A percentile compares a stretch with the other conserved stretches of the same genome.
Evolutionary conservation across 2,329 filamentous ascomycete species (phyloP).

Genomic region (Colletotrichum tanaceti): DNA sequence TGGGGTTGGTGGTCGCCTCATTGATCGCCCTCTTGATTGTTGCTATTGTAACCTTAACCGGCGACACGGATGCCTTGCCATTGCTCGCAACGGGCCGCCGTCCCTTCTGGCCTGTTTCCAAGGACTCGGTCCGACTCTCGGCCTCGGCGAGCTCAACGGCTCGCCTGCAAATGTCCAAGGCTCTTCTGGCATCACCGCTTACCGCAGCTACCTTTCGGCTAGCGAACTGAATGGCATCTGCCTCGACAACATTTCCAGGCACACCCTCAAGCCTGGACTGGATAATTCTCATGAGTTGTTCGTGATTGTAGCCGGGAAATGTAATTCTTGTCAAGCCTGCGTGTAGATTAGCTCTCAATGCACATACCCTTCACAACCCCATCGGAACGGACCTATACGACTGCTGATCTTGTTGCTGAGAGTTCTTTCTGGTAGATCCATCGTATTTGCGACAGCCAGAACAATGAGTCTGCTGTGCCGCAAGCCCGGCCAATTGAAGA

Average conservation of each 20-base stretch:
- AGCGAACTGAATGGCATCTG: slow-evolving; percentile 95
- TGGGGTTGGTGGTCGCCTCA: slow-evolving; percentile 91
- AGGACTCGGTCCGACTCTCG: slow-evolving; percentile 63
- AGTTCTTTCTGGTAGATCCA: slow-evolving; percentile 96
- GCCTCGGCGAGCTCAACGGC: slow-evolving; percentile 95
- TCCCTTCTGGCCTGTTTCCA: slow-evolving; percentile 71
- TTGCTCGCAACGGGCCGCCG: slow-evolving; percentile 46
- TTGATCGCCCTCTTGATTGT: slow-evolving; percentile 95
- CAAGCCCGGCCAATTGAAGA: slow-evolving; percentile 98
- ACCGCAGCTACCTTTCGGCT: slow-evolving; percentile 97
- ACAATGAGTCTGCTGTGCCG: slow-evolving; percentile 94
- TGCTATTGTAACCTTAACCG: slow-evolving; percentile 82
- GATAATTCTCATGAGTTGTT: slow-evolving; percentile 97
- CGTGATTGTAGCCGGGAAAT: slow-evolving; percentile 96
- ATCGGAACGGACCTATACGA: slow-evolving; percentile 68
- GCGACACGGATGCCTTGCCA: slow-evolving; percentile 50
- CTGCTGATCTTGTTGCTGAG: slow-evolving; percentile 99
- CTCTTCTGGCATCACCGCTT: slow-evolving; percentile 90
- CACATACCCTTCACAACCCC: slow-evolving; percentile 3
- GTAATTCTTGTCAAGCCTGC: slow-evolving; percentile 88
- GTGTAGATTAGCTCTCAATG: not conserved
- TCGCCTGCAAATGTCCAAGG: slow-evolving; percentile 92
- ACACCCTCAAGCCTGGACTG: slow-evolving; percentile 92
- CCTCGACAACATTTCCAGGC: slow-evolving; percentile 87
- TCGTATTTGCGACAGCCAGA: slow-evolving; percentile 96